Evolutionary conservation across 192 early-diverging fungal genomes (phyloP).

Genomic region (Rhizoclosmatium globosum): DNA sequence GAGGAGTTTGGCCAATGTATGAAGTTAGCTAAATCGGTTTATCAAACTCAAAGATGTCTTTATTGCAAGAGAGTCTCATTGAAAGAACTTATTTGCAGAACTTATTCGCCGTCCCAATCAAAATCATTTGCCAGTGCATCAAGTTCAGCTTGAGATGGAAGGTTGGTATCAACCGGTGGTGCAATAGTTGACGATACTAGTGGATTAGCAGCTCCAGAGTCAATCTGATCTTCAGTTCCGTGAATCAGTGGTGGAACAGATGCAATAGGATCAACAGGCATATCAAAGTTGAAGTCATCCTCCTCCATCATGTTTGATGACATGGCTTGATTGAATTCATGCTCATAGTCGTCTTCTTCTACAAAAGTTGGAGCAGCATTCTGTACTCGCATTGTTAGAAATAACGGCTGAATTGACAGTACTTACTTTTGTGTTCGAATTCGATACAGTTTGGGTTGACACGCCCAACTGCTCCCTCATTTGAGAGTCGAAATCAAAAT

Average conservation of each 20-base stretch:
- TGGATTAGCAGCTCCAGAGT: too few relatives aligned
- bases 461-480: not conserved
- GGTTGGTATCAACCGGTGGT: too few relatives aligned
- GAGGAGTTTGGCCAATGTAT: too few relatives aligned
- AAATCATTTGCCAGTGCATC: not conserved
- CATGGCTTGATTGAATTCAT: conserved; percentile 1
- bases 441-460: too few relatives aligned
- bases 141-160: not conserved
- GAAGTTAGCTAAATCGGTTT: too few relatives aligned
- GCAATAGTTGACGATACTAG: too few relatives aligned
- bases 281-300: not conserved
- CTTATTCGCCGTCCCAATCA: not conserved
- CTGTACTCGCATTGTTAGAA: too few relatives aligned
- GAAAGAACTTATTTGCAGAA: not conserved
- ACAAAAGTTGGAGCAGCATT: not conserved
- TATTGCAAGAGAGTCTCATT: too few relatives aligned
- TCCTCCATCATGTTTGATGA: not conserved
- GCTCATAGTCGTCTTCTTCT: conserved; percentile 22
- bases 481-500: not conserved
- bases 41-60: too few relatives aligned
- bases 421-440: not conserved
- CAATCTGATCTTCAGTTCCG: too few relatives aligned
- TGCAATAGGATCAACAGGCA: not conserved
- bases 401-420: too few relatives aligned
- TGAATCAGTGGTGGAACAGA: too few relatives aligned